Percentiles rank a stretch among this genome's conserved stretches.
Evolutionary conservation across 257 asterid genomes (phyloP).

Genomic region (Solanum bulbocastanum): DNA sequence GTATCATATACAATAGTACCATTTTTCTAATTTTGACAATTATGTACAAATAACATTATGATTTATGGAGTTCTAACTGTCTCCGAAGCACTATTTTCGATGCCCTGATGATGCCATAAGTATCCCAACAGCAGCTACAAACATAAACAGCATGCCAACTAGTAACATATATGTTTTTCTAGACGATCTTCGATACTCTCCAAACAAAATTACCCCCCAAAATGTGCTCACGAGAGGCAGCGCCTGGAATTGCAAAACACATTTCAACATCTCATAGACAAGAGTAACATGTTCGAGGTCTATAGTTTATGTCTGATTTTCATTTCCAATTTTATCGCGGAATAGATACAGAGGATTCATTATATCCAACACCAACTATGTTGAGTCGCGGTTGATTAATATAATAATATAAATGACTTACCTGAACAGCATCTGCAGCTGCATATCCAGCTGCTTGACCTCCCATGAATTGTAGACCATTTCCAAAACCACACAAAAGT

Average conservation of each 20-base stretch:
- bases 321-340: background rate
- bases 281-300: background rate
- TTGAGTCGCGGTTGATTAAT: background rate
- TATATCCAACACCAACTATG: background rate
- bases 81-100: background rate
- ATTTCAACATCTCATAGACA: background rate
- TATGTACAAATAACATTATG: background rate
- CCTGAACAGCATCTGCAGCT: conserved; percentile 99
- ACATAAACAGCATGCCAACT: conserved; percentile 66
- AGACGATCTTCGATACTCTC: conserved; percentile 79
- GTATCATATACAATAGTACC: too few relatives aligned
- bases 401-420: conserved; percentile 2
- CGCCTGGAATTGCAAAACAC: conserved; percentile 39
- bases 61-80: background rate
- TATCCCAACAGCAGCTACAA: conserved; percentile 67
- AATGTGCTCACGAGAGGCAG: conserved; percentile 91
- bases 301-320: background rate
- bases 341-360: background rate
- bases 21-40: too few relatives aligned
- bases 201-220: conserved; percentile 75
- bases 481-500: conserved; percentile 80
- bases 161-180: conserved; percentile 56
- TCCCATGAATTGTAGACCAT: conserved; percentile 98
- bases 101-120: conserved; percentile 91
- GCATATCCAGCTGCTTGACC: conserved; percentile 99